These are phyloP conservation scores for Pseudogymnoascus sp. DNA, from an alignment of 2,329 filamentous ascomycete species.

Conservation along the genomic window DNA sequence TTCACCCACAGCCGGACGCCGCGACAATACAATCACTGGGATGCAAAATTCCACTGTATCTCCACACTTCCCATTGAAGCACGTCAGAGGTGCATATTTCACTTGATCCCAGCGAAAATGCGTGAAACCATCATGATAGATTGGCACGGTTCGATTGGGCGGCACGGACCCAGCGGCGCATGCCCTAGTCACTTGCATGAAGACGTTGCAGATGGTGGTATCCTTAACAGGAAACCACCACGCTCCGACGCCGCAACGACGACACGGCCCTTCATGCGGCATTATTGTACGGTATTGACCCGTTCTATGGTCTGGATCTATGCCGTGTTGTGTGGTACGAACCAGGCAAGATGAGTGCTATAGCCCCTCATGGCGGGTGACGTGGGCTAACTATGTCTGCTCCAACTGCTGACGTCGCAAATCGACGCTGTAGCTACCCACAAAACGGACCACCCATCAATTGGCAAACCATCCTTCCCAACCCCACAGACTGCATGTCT, in stretches of 20 bases:
- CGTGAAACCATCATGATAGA: neutral
- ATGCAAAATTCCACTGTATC: constrained; percentile 5
- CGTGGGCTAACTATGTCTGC: neutral
- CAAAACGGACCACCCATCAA: neutral
- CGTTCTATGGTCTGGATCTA: neutral
- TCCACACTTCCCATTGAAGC: neutral
- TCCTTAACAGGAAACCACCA: neutral
- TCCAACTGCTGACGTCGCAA: neutral
- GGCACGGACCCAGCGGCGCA: neutral
- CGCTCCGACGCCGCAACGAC: neutral
- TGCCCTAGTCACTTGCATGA: neutral
- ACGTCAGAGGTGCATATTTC: neutral
- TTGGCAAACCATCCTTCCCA: neutral
- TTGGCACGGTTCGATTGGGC: neutral
- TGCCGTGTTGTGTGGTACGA: neutral
- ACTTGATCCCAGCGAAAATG: neutral
- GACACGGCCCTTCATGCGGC: neutral
- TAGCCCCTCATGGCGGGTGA: neutral
- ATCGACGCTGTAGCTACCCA: neutral
- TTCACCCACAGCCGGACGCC: neutral
- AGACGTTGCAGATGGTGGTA: neutral
- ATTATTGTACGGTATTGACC: neutral
- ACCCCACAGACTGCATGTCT: neutral
- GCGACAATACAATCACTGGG: neutral
- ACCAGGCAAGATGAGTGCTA: neutral